Percentiles rank a stretch among this genome's conserved stretches.
phyloP scores from a whole-genome alignment of 306 rosid genomes.

The Castanospermum australe region DNA sequence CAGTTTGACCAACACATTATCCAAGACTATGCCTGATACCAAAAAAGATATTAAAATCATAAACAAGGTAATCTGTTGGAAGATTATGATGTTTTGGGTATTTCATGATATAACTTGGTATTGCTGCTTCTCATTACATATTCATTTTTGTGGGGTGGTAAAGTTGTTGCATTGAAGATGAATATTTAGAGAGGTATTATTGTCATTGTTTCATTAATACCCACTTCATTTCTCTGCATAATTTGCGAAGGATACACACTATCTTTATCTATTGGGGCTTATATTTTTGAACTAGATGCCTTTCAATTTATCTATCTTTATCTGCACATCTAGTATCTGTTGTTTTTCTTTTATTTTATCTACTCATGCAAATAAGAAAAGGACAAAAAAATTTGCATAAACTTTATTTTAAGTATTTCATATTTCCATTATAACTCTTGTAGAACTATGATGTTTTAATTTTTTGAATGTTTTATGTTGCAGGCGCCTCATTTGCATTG shows the following conservation, averaged over 20 bases:
- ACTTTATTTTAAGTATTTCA: neutral
- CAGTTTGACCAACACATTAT: constrained; percentile 30
- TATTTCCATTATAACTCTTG: neutral
- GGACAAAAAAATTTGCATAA: neutral
- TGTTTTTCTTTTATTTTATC: neutral
- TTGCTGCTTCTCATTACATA: constrained; percentile 7
- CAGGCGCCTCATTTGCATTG: constrained; percentile 54
- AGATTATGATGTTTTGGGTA: constrained; percentile 7
- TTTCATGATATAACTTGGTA: constrained; percentile 3
- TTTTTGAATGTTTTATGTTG: constrained; percentile 11
- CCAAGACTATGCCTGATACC: constrained; percentile 31
- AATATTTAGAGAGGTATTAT: neutral
- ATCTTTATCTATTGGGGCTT: neutral
- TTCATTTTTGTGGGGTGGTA: constrained; percentile 23
- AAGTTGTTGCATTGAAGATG: constrained; percentile 7
- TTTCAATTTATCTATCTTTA: neutral
- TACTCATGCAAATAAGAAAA: neutral
- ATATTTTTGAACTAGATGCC: neutral
- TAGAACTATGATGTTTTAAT: constrained; percentile 8
- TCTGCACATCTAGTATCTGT: neutral
- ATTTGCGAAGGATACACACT: neutral
- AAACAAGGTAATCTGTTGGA: constrained; percentile 48
- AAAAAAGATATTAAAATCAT: constrained; percentile 29
- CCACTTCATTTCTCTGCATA: neutral
- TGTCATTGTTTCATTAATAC: neutral